Evolutionary conservation across 2,329 filamentous ascomycete species (phyloP).

Genomic region (Colletotrichum viniferum): DNA sequence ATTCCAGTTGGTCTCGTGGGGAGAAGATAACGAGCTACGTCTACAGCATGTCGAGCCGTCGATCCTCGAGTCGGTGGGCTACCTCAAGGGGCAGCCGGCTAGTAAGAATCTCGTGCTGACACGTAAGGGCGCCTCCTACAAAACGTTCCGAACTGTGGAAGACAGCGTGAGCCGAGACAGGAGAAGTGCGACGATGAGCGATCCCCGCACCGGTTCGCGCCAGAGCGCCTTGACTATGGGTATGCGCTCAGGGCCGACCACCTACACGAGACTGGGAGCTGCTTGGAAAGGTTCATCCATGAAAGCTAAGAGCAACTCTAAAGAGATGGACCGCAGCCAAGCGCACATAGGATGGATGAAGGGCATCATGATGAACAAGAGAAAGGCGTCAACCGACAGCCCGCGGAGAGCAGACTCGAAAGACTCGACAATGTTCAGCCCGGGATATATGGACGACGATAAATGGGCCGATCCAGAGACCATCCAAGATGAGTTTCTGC

Average conservation of each 20-base stretch:
- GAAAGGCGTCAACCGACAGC: constrained; percentile 48
- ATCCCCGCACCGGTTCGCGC: constrained; percentile 50
- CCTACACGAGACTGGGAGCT: constrained; percentile 38
- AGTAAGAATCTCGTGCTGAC: constrained; percentile 73
- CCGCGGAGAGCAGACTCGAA: constrained; percentile 56
- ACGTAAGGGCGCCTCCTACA: constrained; percentile 83
- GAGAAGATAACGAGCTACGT: constrained; percentile 81
- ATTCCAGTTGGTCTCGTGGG: constrained; percentile 94
- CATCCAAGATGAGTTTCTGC: constrained; percentile 68
- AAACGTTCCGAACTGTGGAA: constrained; percentile 79
- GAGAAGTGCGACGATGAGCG: constrained; percentile 65
- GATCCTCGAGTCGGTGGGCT: constrained; percentile 71
- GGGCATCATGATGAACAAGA: constrained; percentile 67
- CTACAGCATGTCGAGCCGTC: constrained; percentile 74
- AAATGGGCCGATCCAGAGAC: constrained; percentile 67
- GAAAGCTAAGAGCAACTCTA: constrained; percentile 56
- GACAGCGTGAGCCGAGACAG: constrained; percentile 62
- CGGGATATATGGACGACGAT: constrained; percentile 55
- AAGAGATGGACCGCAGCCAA: constrained; percentile 50
- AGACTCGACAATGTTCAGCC: constrained; percentile 56
- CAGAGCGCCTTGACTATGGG: constrained; percentile 49
- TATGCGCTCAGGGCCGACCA: constrained; percentile 48
- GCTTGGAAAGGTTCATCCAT: constrained; percentile 63
- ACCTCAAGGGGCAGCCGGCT: constrained; percentile 70
- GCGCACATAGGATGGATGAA: constrained; percentile 73